phyloP scores from a whole-genome alignment of 768 basidiomycete species.

The Gymnopilus dilepis region DNA sequence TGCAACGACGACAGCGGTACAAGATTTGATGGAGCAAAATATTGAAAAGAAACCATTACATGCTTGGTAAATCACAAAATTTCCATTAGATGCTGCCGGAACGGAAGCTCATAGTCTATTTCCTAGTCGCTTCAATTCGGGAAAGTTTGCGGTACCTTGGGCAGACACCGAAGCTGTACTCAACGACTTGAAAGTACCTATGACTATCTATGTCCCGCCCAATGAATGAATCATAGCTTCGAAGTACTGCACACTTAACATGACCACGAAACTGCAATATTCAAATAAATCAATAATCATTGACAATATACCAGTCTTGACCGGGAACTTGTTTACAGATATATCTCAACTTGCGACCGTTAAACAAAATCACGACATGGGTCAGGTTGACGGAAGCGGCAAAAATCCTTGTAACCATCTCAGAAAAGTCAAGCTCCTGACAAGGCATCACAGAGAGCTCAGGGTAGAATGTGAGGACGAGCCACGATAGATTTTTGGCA shows the following conservation, averaged over 20 bases:
- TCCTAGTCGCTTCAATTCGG: slow-evolving; percentile 47
- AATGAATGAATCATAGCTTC: not conserved
- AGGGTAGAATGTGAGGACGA: slow-evolving; percentile 30
- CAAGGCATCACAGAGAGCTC: slow-evolving; percentile 22
- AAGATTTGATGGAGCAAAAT: slow-evolving; percentile 41
- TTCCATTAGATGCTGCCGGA: not conserved
- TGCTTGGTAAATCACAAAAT: slow-evolving; percentile 39
- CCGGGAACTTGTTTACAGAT: slow-evolving; percentile 28
- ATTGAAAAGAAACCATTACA: slow-evolving; percentile 36
- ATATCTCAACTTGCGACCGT: slow-evolving; percentile 27
- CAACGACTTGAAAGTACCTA: slow-evolving; percentile 35
- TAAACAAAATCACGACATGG: slow-evolving; percentile 28
- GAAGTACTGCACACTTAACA: no score
- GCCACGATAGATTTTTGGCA: slow-evolving; percentile 18
- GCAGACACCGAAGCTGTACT: slow-evolving; percentile 40
- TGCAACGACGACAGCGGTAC: slow-evolving; percentile 39
- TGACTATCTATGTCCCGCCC: slow-evolving; percentile 39
- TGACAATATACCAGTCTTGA: slow-evolving; percentile 30
- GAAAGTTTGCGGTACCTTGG: slow-evolving; percentile 51
- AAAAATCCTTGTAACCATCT: slow-evolving; percentile 32
- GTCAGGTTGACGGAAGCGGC: slow-evolving; percentile 22
- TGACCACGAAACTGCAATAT: no score
- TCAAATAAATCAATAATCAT: slow-evolving; percentile 21
- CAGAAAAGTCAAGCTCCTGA: slow-evolving; percentile 30
- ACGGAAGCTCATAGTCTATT: not conserved